Evolutionary conservation across 2,329 filamentous ascomycete genomes (phyloP).

Genomic region (Eutypella sp.): DNA sequence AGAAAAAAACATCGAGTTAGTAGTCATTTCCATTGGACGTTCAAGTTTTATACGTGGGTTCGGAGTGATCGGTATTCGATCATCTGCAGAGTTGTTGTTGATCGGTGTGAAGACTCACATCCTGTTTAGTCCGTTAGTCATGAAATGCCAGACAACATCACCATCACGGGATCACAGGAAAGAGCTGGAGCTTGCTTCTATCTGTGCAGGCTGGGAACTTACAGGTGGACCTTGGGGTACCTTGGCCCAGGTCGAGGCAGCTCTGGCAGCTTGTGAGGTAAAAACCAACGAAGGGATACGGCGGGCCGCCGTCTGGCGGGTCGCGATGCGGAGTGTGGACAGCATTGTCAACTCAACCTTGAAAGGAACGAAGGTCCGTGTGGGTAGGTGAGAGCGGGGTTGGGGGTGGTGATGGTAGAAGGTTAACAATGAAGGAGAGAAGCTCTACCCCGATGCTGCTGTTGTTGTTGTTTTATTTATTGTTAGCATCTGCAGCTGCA

Average conservation of each 20-base stretch:
- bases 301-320: constrained; percentile 40
- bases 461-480: not conserved
- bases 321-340: constrained; percentile 49
- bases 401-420: not conserved
- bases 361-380: not conserved
- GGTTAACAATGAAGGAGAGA: not conserved
- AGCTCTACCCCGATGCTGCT: not conserved
- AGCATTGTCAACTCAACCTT: constrained; percentile 42
- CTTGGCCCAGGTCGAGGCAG: constrained; percentile 81
- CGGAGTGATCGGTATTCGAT: too few species aligned
- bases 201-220: constrained; percentile 36
- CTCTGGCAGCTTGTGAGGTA: constrained; percentile 39
- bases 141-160: constrained; percentile 3
- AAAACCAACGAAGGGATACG: constrained; percentile 30
- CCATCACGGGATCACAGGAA: constrained; percentile 12
- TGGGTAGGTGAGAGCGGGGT: not conserved
- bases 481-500: not conserved
- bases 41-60: not conserved
- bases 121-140: constrained; percentile 23
- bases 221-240: constrained; percentile 93
- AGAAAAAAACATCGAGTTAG: constrained; percentile 15
- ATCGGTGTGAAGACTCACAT: constrained; percentile 37
- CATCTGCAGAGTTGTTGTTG: too few species aligned
- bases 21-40: constrained; percentile 8
- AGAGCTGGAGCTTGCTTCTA: too few species aligned